Base-by-base conservation (phyloP, 345 rosid species). In the Brassica carinata region DNA sequence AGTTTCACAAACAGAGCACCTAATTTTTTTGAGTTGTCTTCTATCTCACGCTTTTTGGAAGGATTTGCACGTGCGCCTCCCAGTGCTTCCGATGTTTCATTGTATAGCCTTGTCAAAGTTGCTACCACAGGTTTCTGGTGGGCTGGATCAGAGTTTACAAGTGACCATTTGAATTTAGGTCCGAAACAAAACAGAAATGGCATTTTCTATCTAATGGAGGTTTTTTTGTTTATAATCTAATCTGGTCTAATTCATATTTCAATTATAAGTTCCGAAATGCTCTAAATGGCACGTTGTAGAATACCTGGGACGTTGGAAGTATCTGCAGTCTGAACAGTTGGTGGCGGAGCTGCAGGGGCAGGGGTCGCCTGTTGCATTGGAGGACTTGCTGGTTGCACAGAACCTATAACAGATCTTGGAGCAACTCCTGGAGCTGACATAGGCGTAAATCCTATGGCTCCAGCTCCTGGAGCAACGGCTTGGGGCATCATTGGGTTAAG, bases 51-150 rank as follows among this genome's bases (percentile, higher is more conserved):
- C 84, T 89, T 94, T 86, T 85, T 91, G 7, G 88, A 87, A n/a
- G 93, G 89, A 82, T 90, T 92, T 79, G 97, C 98, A 79, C 96
- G 97, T 53, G 94, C 59, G 19, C 98, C 99, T 75, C 99, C 99
- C 81, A 90, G 70, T 66, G 97, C 97, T 80, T 94, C 97, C 33
- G 98, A 88, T 77, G 99, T 94, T 95, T 96, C 98, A 8, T 87
- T 88, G 83, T 86, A 96, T 10, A 96, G 93, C 87, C 97, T 90
- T 18, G 93, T 88, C 88, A 96, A 82, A 19, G 98, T 92, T 66
- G 85, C 75, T 73, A 92, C 82, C 72, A 94, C 90, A 73, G 91
- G 86, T 81, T 81, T 92, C 83, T 90, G 94, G 78, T 86, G 90
- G 53, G 88, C 98, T 96, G 92, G 18, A 85, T 78, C 65, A 86